A percentile compares a stretch with the other conserved stretches of the same genome.
Conservation (phyloP, 345 rosid genomes). For the Hibiscus trionum region DNA sequence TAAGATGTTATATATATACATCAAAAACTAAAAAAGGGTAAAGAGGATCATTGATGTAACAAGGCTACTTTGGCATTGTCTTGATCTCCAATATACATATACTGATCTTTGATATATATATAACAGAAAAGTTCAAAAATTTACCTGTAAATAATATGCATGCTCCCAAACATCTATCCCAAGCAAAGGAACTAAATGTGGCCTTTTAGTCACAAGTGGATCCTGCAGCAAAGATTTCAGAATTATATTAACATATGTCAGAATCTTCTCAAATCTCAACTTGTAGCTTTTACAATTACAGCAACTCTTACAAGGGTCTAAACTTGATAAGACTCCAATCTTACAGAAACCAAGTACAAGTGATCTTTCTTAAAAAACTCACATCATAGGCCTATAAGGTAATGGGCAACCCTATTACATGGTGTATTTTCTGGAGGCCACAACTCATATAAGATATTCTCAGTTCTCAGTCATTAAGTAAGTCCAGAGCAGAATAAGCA, state of each 20-base stretch:
- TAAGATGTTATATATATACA: background rate
- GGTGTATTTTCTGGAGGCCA: background rate
- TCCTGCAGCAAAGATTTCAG: constrained; percentile 42
- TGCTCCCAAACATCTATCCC: constrained; percentile 99
- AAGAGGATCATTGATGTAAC: background rate
- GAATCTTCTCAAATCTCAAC: background rate
- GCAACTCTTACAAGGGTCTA: constrained; percentile 18
- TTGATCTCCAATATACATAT: background rate
- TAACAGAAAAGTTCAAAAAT: background rate
- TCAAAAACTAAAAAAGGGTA: background rate
- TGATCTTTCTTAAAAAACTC: background rate
- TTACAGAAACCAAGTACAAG: background rate
- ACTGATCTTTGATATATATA: background rate
- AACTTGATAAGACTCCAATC: constrained; percentile 11
- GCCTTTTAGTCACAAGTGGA: constrained; percentile 77
- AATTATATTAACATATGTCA: background rate
- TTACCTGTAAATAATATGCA: constrained; percentile 95
- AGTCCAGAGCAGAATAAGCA: background rate
- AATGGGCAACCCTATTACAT: background rate
- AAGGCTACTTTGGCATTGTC: constrained; percentile 4
- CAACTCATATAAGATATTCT: background rate
- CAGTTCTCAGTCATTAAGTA: background rate
- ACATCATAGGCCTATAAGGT: background rate
- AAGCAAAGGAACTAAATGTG: constrained; percentile 64
- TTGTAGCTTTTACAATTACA: background rate